phyloP scores from a whole-genome alignment of 305 asterid species.

The Solanum hybrid region DNA sequence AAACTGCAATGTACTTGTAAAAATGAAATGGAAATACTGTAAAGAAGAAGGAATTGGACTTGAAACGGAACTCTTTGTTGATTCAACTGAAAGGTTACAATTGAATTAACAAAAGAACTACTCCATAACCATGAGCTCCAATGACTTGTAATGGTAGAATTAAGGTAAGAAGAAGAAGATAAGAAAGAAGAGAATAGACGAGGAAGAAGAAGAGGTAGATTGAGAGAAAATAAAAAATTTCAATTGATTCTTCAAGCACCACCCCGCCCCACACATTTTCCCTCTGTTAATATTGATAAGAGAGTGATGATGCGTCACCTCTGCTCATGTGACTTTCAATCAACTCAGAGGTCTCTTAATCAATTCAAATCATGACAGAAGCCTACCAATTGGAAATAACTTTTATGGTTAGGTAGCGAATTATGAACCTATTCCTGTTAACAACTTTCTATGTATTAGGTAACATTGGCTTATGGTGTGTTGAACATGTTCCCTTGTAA shows the following conservation, averaged over 20 bases:
- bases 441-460: neutral
- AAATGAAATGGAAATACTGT: neutral
- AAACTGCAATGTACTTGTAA: neutral
- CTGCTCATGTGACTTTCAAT: neutral
- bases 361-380: neutral
- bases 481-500: neutral
- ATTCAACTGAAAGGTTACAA: neutral
- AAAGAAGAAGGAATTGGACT: neutral
- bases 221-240: neutral
- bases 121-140: neutral
- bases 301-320: neutral
- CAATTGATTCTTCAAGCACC: neutral
- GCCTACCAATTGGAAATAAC: neutral
- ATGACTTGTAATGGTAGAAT: neutral
- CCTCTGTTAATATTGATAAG: neutral
- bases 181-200: neutral
- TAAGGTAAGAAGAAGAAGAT: neutral
- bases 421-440: neutral
- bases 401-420: neutral
- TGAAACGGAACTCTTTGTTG: neutral
- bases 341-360: neutral
- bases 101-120: neutral
- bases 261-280: neutral
- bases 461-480: neutral
- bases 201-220: neutral